Evolutionary conservation across 305 asterid species (phyloP).

Genomic region (Fraxinus angustifolia): DNA sequence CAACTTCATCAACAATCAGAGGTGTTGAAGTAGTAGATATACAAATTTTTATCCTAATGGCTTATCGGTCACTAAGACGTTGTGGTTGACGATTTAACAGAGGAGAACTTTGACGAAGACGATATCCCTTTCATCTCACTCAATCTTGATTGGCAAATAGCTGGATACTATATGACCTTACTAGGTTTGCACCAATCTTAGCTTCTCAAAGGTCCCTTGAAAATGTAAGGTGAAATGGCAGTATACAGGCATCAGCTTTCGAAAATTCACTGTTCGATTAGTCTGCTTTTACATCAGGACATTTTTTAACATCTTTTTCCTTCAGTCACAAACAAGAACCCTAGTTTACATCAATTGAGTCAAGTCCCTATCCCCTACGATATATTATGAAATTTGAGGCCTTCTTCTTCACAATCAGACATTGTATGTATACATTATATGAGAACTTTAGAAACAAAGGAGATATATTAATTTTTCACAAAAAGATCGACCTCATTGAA

Average conservation of each 20-base stretch:
- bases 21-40: neutral
- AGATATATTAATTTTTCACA: neutral
- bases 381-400: constrained; percentile 18
- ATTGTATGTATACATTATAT: neutral
- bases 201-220: constrained; percentile 38
- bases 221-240: constrained; percentile 28
- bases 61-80: neutral
- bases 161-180: constrained; percentile 27
- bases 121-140: neutral
- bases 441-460: neutral
- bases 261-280: constrained; percentile 15
- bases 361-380: constrained; percentile 27
- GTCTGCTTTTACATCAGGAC: constrained; percentile 19
- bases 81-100: neutral
- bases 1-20: neutral
- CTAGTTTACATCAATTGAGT: constrained; percentile 38
- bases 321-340: constrained; percentile 25
- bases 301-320: constrained; percentile 30
- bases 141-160: neutral
- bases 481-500: neutral
- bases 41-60: neutral
- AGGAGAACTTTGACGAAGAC: neutral
- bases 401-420: constrained; percentile 8
- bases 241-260: neutral
- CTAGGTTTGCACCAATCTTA: constrained; percentile 1